A percentile compares a stretch with the other conserved stretches of the same genome.
Conservation (phyloP, 805 yeast genomes). For the Brettanomyces sp. region DNA sequence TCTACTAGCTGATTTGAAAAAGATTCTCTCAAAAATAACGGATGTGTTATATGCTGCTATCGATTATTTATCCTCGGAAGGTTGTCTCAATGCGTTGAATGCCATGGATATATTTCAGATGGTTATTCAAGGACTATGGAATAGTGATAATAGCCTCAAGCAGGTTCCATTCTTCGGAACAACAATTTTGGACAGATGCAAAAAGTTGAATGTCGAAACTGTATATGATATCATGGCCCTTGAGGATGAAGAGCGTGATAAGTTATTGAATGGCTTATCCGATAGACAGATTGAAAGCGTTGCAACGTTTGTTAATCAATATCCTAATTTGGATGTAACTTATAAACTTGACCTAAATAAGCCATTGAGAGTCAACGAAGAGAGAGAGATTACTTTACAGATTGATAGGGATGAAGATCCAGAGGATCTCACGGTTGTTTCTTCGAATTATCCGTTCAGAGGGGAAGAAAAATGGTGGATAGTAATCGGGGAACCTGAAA, state of each 20-base stretch:
- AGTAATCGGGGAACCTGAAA: conserved; percentile 59
- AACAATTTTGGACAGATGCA: conserved; percentile 45
- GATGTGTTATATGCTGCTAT: conserved; percentile 55
- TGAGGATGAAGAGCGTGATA: conserved; percentile 55
- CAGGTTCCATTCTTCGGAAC: conserved; percentile 67
- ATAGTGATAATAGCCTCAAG: conserved; percentile 61
- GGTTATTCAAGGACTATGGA: conserved; percentile 84
- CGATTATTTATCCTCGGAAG: conserved; percentile 74
- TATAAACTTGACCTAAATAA: conserved; percentile 38
- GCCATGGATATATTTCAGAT: conserved; percentile 87
- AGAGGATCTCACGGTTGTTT: conserved; percentile 46
- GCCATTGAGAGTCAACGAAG: conserved; percentile 34
- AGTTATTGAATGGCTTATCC: conserved; percentile 43
- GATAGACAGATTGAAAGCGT: conserved; percentile 48
- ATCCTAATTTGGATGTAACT: conserved; percentile 73
- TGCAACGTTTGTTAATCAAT: conserved; percentile 82
- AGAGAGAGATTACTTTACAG: conserved; percentile 36
- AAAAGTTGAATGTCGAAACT: conserved; percentile 46
- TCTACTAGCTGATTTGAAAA: conserved; percentile 44
- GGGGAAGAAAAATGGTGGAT: conserved; percentile 83
- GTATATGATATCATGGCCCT: conserved; percentile 73
- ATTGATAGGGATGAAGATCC: conserved; percentile 72
- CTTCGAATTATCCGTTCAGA: conserved; percentile 48
- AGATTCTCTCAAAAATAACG: conserved; percentile 40
- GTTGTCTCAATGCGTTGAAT: conserved; percentile 63